A percentile compares a stretch with the other conserved stretches of the same genome.
These are phyloP conservation scores for Colletotrichum lupini DNA, from an alignment of 2,329 filamentous ascomycete genomes.

Conservation along the genomic window DNA sequence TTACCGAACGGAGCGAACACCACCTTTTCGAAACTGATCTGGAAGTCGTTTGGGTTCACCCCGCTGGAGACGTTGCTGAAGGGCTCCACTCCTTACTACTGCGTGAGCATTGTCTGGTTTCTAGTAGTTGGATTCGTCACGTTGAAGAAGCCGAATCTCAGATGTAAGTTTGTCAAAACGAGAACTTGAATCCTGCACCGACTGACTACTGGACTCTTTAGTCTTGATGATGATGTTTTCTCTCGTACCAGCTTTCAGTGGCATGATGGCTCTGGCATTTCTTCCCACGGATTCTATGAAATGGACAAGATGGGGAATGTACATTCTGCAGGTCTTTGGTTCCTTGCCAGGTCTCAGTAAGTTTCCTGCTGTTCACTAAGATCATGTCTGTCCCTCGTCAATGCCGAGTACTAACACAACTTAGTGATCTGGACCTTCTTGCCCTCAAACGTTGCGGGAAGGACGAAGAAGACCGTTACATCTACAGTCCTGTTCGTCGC, in stretches of 20 bases:
- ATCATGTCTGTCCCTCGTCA: too few relatives aligned
- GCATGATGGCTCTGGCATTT: conserved; percentile 45
- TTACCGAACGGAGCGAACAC: conserved; percentile 48
- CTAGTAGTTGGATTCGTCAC: conserved; percentile 40
- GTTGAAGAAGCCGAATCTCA: conserved; percentile 41
- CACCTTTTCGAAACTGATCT: conserved; percentile 46
- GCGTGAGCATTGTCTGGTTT: conserved; percentile 43
- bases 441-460: conserved; percentile 51
- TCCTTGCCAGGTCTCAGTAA: conserved; percentile 41
- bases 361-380: neutral
- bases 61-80: conserved; percentile 45
- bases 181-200: neutral
- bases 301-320: conserved; percentile 48
- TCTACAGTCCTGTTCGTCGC: conserved; percentile 40
- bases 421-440: conserved; percentile 47
- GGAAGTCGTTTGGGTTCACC: conserved; percentile 46
- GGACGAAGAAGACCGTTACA: conserved; percentile 48
- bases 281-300: conserved; percentile 40
- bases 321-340: conserved; percentile 43
- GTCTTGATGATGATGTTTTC: conserved; percentile 44
- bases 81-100: conserved; percentile 44
- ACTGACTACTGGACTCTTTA: neutral
- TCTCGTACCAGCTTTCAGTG: conserved; percentile 44
- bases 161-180: conserved; percentile 39
- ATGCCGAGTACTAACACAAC: too few relatives aligned